These are phyloP conservation scores for Ophiobolus disseminans DNA, from an alignment of 2,329 filamentous ascomycete genomes.

Conservation along the genomic window DNA sequence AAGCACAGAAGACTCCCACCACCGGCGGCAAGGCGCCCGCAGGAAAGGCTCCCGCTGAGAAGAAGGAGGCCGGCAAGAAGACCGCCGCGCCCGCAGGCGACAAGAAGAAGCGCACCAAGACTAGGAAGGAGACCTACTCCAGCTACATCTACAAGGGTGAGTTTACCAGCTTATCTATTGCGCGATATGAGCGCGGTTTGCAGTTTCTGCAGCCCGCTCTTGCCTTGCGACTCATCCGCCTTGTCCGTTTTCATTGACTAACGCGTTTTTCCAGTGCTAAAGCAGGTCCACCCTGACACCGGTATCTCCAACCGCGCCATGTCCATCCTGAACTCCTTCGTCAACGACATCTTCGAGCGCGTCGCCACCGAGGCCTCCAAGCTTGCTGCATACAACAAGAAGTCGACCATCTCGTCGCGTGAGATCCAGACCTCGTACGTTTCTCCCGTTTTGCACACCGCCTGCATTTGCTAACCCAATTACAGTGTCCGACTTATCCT, in stretches of 20 bases:
- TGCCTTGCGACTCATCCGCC: neutral
- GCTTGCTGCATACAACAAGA: conserved; percentile 99
- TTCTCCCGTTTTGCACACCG: neutral
- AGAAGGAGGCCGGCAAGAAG: conserved; percentile 99
- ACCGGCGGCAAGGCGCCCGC: conserved; percentile 90
- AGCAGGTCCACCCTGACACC: conserved; percentile 99
- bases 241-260: conserved; percentile 4
- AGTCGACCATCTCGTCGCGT: conserved; percentile 98
- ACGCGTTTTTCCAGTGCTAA: conserved; percentile 75
- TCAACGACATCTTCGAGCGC: conserved; percentile 99
- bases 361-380: conserved; percentile 98
- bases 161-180: conserved; percentile 39
- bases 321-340: conserved; percentile 99
- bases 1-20: conserved; percentile 98
- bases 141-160: conserved; percentile 99
- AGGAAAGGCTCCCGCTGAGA: conserved; percentile 85
- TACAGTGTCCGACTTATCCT: conserved; percentile 88
- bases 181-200: conserved; percentile 14
- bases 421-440: conserved; percentile 96
- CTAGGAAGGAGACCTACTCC: conserved; percentile 99
- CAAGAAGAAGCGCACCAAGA: conserved; percentile 99
- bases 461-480: conserved; percentile 34
- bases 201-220: neutral
- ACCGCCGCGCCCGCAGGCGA: conserved; percentile 89
- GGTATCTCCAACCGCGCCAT: conserved; percentile 99